Evolutionary conservation across 768 basidiomycete genomes (phyloP).

Genomic region (Lactarius quietus): DNA sequence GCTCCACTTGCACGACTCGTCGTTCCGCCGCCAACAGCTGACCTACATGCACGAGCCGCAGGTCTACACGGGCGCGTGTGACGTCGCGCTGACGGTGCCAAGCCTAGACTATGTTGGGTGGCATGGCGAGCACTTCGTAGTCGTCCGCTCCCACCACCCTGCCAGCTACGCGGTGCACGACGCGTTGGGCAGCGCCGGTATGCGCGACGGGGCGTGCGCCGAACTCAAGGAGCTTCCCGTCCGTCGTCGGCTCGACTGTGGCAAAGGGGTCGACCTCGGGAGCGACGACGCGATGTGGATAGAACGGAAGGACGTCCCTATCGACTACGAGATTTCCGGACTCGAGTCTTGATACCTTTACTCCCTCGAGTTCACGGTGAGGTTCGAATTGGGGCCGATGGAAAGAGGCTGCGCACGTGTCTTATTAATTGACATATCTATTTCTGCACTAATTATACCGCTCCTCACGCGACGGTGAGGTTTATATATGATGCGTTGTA

Average conservation of each 20-base stretch:
- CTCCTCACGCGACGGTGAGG: background rate
- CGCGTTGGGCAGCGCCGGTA: background rate
- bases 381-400: background rate
- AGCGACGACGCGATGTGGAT: constrained; percentile 61
- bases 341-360: constrained; percentile 32
- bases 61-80: constrained; percentile 50
- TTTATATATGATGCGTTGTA: background rate
- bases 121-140: constrained; percentile 69
- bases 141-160: constrained; percentile 38
- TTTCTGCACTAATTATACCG: background rate
- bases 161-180: background rate
- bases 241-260: constrained; percentile 55
- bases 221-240: constrained; percentile 62
- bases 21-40: constrained; percentile 50
- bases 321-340: constrained; percentile 66
- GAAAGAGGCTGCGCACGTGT: background rate
- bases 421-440: background rate
- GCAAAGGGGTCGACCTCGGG: constrained; percentile 62
- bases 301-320: constrained; percentile 71
- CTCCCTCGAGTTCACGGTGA: background rate
- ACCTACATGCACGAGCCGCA: constrained; percentile 54
- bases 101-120: constrained; percentile 66
- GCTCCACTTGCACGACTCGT: constrained; percentile 53
- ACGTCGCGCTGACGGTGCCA: constrained; percentile 47
- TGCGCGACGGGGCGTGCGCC: constrained; percentile 20